Percentiles rank a stretch among this genome's conserved stretches.
Evolutionary conservation across 345 rosid species (phyloP).

Genomic region (Dimocarpus longan): DNA sequence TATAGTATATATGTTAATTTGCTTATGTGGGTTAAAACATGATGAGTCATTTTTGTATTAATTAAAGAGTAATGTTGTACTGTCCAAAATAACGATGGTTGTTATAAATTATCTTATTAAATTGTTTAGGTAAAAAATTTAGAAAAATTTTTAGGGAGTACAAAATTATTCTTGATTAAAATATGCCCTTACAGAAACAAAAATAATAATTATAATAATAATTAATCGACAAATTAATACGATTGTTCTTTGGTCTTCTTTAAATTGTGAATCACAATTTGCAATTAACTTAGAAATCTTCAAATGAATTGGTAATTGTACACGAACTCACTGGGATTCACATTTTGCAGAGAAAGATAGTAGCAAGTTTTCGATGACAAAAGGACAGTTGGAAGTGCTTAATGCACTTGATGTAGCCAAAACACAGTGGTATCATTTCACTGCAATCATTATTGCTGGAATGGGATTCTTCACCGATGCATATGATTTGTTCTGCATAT

Average conservation of each 20-base stretch:
- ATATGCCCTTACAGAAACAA: not conserved
- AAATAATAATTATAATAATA: too few species aligned
- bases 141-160: too few species aligned
- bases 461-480: slow-evolving; percentile 93
- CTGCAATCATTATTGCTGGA: slow-evolving; percentile 75
- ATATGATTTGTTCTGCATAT: slow-evolving; percentile 70
- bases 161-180: too few species aligned
- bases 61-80: not conserved
- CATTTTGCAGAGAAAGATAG: not conserved
- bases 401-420: slow-evolving; percentile 73
- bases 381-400: slow-evolving; percentile 57
- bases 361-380: slow-evolving; percentile 37
- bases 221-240: not conserved
- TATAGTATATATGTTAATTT: too few species aligned
- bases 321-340: slow-evolving; percentile 6
- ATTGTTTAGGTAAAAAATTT: too few species aligned
- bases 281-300: not conserved
- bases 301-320: not conserved
- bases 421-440: slow-evolving; percentile 89
- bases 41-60: not conserved
- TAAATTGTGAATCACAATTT: not conserved
- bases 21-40: not conserved
- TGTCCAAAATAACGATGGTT: too few species aligned
- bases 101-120: too few species aligned
- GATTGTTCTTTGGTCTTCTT: not conserved